phyloP scores from a whole-genome alignment of 2,329 filamentous ascomycete genomes.

The Aquanectria penicillioides region DNA sequence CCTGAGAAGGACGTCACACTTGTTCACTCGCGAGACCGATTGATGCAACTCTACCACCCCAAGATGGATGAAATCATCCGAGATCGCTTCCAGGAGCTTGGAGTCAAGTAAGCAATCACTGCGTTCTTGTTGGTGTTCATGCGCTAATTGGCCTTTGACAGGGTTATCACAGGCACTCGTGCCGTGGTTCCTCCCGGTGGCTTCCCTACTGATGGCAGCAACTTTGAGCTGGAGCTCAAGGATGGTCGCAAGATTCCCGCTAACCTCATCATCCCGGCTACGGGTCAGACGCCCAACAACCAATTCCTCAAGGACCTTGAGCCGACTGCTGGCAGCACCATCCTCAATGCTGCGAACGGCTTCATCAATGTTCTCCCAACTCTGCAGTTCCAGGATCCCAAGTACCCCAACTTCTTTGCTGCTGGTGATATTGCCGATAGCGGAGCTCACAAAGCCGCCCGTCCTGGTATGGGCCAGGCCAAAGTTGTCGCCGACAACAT shows the following conservation, averaged over 20 bases:
- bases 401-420: slow-evolving; percentile 36
- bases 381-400: slow-evolving; percentile 35
- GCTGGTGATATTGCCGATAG: slow-evolving; percentile 41
- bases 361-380: slow-evolving; percentile 36
- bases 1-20: slow-evolving; percentile 37
- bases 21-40: slow-evolving; percentile 35
- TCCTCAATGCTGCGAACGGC: slow-evolving; percentile 34
- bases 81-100: slow-evolving; percentile 33
- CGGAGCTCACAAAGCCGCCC: slow-evolving; percentile 39
- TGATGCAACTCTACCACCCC: slow-evolving; percentile 39
- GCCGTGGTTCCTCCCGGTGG: slow-evolving; percentile 32
- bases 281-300: slow-evolving; percentile 40
- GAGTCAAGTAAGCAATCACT: slow-evolving; percentile 31
- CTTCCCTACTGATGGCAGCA: slow-evolving; percentile 32
- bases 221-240: slow-evolving; percentile 33
- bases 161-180: slow-evolving; percentile 35
- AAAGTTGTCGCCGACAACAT: slow-evolving; percentile 37
- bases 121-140: neutral
- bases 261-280: slow-evolving; percentile 37
- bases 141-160: slow-evolving; percentile 7
- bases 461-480: slow-evolving; percentile 33
- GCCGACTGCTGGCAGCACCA: slow-evolving; percentile 2
- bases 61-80: slow-evolving; percentile 38
- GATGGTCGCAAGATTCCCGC: slow-evolving; percentile 34
- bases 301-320: slow-evolving; percentile 33